Evolutionary conservation across 2,329 filamentous ascomycete species (phyloP).

Genomic region (Microsporum canis): DNA sequence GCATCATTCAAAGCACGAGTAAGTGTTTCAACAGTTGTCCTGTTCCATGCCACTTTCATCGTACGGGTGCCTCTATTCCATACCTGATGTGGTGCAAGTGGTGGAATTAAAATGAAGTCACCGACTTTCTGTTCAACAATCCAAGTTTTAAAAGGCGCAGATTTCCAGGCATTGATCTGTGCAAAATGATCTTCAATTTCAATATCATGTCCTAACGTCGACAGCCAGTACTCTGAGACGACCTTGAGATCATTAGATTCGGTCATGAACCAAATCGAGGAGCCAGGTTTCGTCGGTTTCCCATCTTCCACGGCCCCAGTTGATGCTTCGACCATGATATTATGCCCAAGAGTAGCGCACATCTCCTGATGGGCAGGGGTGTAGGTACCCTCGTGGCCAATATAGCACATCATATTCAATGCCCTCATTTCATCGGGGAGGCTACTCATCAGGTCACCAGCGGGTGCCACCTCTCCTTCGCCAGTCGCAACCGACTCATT

Average conservation of each 20-base stretch:
- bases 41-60: conserved; percentile 97
- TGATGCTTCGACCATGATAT: conserved; percentile 95
- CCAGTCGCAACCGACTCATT: conserved; percentile 58
- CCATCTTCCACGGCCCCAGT: conserved; percentile 51
- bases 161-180: conserved; percentile 89
- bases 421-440: conserved; percentile 78
- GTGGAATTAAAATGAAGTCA: conserved; percentile 88
- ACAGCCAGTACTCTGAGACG: conserved; percentile 88
- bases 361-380: conserved; percentile 94
- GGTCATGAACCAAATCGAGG: conserved; percentile 98
- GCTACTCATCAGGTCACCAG: conserved; percentile 91
- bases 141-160: conserved; percentile 84
- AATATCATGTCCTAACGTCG: conserved; percentile 86
- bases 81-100: conserved; percentile 88
- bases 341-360: conserved; percentile 92
- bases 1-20: conserved; percentile 78
- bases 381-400: conserved; percentile 94
- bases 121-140: conserved; percentile 82
- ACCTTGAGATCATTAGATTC: conserved; percentile 83
- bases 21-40: conserved; percentile 83
- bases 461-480: conserved; percentile 43
- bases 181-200: conserved; percentile 96
- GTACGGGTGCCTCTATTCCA: conserved; percentile 96
- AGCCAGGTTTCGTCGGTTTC: conserved; percentile 63
- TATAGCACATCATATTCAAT: conserved; percentile 95